Evolutionary conservation across 768 basidiomycete species (phyloP).

Genomic region (Leucogyrophana mollusca): DNA sequence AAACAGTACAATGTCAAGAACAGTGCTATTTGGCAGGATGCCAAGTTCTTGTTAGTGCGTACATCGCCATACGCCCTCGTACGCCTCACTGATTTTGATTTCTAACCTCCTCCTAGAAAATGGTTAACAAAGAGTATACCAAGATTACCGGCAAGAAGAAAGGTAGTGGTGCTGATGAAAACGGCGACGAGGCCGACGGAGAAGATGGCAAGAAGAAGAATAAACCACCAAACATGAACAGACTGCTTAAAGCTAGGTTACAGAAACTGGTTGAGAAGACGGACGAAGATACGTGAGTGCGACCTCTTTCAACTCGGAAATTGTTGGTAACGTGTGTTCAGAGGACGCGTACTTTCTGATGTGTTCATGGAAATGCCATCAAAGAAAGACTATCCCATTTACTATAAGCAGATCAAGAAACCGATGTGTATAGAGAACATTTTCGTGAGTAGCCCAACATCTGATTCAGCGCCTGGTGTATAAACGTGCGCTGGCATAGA

Average conservation of each 20-base stretch:
- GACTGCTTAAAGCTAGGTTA: constrained; percentile 64
- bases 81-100: constrained; percentile 4
- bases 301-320: background rate
- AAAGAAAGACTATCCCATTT: constrained; percentile 74
- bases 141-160: constrained; percentile 44
- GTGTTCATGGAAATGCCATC: constrained; percentile 87
- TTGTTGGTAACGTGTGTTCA: constrained; percentile 22
- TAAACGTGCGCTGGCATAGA: constrained; percentile 43
- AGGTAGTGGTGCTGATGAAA: constrained; percentile 35
- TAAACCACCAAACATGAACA: constrained; percentile 62
- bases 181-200: constrained; percentile 38
- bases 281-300: constrained; percentile 59
- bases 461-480: background rate
- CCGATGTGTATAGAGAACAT: constrained; percentile 79
- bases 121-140: constrained; percentile 44
- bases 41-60: constrained; percentile 77
- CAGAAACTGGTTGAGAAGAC: constrained; percentile 74
- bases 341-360: constrained; percentile 63
- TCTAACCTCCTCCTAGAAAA: constrained; percentile 36
- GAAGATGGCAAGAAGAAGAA: constrained; percentile 47
- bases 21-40: constrained; percentile 77
- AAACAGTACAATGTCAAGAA: constrained; percentile 81
- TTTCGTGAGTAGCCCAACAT: constrained; percentile 49
- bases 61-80: background rate
- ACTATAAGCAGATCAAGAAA: constrained; percentile 77